Conservation (phyloP, 495 filamentous ascomycete species). For the Sphaerosporella brunnea region DNA sequence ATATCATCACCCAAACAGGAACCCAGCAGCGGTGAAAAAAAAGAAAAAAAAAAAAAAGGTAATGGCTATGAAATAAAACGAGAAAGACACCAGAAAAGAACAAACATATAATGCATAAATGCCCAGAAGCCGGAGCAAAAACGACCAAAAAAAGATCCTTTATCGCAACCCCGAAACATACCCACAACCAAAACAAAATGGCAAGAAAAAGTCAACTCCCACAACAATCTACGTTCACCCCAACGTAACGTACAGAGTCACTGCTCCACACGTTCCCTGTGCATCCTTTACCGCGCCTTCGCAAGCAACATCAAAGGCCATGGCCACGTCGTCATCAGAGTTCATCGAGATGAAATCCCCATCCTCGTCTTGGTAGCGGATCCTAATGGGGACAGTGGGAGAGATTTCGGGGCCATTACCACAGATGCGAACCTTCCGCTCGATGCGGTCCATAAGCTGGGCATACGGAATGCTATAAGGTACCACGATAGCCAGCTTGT, state of each 20-base stretch:
- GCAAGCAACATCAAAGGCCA: constrained; percentile 83
- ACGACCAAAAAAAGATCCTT: neutral
- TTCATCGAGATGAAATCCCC: constrained; percentile 84
- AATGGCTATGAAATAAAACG: neutral
- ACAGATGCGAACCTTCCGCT: constrained; percentile 52
- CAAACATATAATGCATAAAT: constrained; percentile 5
- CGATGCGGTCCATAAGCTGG: constrained; percentile 86
- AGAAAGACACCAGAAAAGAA: constrained; percentile 11
- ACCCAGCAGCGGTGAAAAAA: neutral
- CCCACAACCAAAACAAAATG: neutral
- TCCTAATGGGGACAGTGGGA: constrained; percentile 29
- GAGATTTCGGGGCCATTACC: constrained; percentile 14
- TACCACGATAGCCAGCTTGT: constrained; percentile 79
- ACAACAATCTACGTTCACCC: no score
- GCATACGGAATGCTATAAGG: constrained; percentile 84
- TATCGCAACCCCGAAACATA: neutral
- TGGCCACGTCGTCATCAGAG: constrained; percentile 84
- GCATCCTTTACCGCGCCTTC: constrained; percentile 31
- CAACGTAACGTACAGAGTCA: constrained; percentile 21
- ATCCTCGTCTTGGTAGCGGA: constrained; percentile 85
- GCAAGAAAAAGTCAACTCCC: neutral
- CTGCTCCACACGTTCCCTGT: constrained; percentile 18
- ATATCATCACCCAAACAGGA: neutral
- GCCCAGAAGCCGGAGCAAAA: constrained; percentile 8
- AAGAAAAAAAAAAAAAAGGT: neutral